Base-by-base conservation (phyloP, 164 flowering plant species). In the Magnolia kwangsiensis region DNA sequence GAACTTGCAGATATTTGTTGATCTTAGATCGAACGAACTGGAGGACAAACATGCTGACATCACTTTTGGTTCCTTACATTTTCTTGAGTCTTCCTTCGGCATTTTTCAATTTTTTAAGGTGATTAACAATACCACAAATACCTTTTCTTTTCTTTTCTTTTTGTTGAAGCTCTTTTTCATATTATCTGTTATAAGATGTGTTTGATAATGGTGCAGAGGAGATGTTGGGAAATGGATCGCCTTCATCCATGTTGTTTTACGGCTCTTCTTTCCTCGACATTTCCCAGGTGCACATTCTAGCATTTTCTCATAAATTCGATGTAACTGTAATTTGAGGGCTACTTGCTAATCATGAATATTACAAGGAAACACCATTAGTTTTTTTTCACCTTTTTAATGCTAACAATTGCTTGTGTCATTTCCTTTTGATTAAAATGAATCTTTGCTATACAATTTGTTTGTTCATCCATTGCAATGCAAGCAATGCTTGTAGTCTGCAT, bases 1-100 rank as follows among this genome's bases (percentile, higher is more conserved):
- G 2, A 27, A 27, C 29, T 27, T 27, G 85, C 88, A 94, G 98
- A 72, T 94, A 94, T 81, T 81, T 96, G 86, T 71, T 96, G 88
- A 78, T 96, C 76, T 81, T 96, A 91, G 99, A 94, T 75, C 90
- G 94, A 51, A 94, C 99, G 63, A 90, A 96, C 87, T 94, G 99
- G 98, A 91, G 75, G 86, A 92, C 97, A 10, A 92, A 92, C 75
- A 94, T 94, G 21, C 92, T 91, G 67, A 94, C 98, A 0, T 76
- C 85, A 20, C 90, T 94, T 19, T 72, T 95, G 67, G 85, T 95
- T 63, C 98, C 98, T 21, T 95, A 93, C 81, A 91, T 95, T 70
- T 95, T 90, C 90, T 86, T 91, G 50, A 90, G 88, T 72, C 89
- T 95, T 82, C 98, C 98, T 79, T 76, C 88, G 9, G 0, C 89